Conservation (phyloP, 176 grass and related monocot species). For the Zoysia japonica region DNA sequence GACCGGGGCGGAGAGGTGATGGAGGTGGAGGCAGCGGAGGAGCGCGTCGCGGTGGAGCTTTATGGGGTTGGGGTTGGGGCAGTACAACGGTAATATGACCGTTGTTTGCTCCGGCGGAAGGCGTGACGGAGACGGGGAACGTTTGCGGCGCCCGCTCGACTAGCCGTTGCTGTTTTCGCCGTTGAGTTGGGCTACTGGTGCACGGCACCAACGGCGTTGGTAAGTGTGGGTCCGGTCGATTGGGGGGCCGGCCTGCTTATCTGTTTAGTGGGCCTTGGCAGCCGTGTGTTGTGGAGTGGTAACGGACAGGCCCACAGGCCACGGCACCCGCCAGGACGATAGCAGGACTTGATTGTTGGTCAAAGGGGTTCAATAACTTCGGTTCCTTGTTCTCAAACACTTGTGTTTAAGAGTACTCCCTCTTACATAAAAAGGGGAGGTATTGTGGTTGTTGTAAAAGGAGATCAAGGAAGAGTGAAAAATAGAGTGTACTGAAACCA, state of each 20-base stretch:
- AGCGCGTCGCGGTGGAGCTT: not conserved
- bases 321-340: not conserved
- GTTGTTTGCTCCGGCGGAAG: conserved; percentile 33
- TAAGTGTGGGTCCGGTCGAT: not conserved
- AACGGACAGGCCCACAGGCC: not conserved
- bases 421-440: too few species aligned
- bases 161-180: conserved; percentile 27
- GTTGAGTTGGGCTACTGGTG: not conserved
- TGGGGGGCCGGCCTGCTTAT: not conserved
- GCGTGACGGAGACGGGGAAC: not conserved
- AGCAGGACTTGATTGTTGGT: too few species aligned
- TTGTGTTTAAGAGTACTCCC: too few species aligned
- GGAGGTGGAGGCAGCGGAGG: not conserved
- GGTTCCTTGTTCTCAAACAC: not conserved
- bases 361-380: not conserved
- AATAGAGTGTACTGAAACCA: too few species aligned
- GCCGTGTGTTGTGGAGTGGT: not conserved
- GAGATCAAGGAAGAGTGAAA: too few species aligned
- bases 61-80: conserved; percentile 17
- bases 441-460: too few species aligned
- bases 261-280: not conserved
- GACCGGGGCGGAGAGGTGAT: not conserved
- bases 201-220: not conserved
- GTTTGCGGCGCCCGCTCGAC: not conserved
- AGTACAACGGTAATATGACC: conserved; percentile 55